Conservation (phyloP, 2,329 filamentous ascomycete genomes). For the Penicillium psychrosexuale region DNA sequence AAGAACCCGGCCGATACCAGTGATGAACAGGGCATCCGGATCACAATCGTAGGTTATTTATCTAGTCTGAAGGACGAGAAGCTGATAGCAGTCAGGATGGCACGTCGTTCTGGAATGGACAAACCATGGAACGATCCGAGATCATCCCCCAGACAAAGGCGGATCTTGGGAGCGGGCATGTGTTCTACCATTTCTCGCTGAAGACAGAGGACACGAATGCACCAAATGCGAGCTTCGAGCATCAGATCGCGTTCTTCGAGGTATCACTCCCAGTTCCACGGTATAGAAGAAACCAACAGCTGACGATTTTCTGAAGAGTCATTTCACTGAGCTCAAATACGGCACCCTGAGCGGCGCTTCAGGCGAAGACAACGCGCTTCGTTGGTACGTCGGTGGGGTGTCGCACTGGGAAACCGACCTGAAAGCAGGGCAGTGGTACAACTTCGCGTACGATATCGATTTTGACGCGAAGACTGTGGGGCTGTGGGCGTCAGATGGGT, state of each 20-base stretch:
- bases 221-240: constrained; percentile 61
- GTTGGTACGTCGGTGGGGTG: constrained; percentile 62
- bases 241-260: constrained; percentile 60
- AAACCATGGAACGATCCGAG: constrained; percentile 70
- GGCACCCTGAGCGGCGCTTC: constrained; percentile 47
- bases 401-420: constrained; percentile 63
- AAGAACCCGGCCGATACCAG: constrained; percentile 64
- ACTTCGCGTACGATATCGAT: constrained; percentile 71
- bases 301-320: constrained; percentile 48
- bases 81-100: constrained; percentile 14
- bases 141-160: constrained; percentile 68
- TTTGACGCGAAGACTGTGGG: constrained; percentile 61
- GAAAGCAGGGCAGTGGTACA: constrained; percentile 66
- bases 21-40: constrained; percentile 63
- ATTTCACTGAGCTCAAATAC: constrained; percentile 72
- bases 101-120: constrained; percentile 66
- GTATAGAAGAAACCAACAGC: no score
- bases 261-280: constrained; percentile 7
- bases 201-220: constrained; percentile 58
- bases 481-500: constrained; percentile 68
- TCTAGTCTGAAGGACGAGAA: constrained; percentile 36
- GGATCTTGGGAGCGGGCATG: constrained; percentile 62
- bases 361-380: constrained; percentile 54
- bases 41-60: constrained; percentile 54
- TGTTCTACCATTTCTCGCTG: constrained; percentile 71